Base-by-base conservation (phyloP, 345 rosid species). In the Salix udensis region DNA sequence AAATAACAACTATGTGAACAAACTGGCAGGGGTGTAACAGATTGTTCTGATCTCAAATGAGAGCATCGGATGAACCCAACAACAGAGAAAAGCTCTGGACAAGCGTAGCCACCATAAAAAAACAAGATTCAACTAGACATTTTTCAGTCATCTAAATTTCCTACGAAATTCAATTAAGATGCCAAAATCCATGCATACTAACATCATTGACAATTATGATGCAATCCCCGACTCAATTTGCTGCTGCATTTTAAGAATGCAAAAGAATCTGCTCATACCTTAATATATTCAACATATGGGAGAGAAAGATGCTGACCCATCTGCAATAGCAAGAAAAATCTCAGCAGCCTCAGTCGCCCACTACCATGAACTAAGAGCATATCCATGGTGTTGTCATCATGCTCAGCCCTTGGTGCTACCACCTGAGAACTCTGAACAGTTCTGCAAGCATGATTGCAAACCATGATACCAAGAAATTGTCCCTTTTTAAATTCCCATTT, bases 381-480 rank as follows among this genome's bases (percentile, higher is more conserved):
- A 87, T 93, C 98, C 96, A 96, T 83, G 62, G 91, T 85, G 79
- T 84, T 88, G 81, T 93, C 98, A 78, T 93, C 97, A 67, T 87
- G 92, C 84, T 92, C 97, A 37, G 98, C 94, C 81, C 83, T 90
- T 23, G 99, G 99, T 75, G 99, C 99, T 58, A 86, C 98, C 24
- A 96, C 95, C 83, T 96, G 98, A 72, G 98, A 91, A 80, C 98
- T 90, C 83, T 96, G 99, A 74, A 96, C 98, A 0, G 92, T 91
- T 86, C 95, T 85, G 88, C 98, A 96, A 66, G 99, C 97, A 81
- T 93, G 99, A 82, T 96, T 96, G 83, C 99, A 96, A 2, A 96
- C 93, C 79, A 96, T 73, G 82, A 96, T 92, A 76, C 98, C 98
- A 61, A 96, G 91, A 87, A 85, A 96, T 74, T 90, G 90, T 40